Conservation (phyloP, 257 asterid species). For the Nicotiana paniculata region DNA sequence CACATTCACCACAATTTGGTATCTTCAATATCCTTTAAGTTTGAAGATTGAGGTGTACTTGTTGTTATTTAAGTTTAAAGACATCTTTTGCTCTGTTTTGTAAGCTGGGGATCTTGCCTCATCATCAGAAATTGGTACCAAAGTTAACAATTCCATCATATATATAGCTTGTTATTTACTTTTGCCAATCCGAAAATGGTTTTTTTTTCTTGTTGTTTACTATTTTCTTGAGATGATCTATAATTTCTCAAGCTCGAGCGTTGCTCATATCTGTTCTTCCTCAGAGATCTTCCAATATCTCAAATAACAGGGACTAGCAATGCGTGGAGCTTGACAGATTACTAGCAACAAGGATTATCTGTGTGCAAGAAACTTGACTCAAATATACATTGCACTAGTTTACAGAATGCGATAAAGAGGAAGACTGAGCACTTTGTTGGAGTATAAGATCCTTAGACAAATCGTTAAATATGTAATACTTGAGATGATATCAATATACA, state of each 20-base stretch:
- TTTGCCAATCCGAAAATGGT: background rate
- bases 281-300: background rate
- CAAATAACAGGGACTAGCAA: background rate
- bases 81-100: background rate
- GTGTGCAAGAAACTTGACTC: background rate
- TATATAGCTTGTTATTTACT: background rate
- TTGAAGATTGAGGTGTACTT: background rate
- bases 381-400: background rate
- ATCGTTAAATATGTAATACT: background rate
- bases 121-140: slow-evolving; percentile 3
- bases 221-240: background rate
- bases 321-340: background rate
- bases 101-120: background rate
- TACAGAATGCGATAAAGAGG: background rate
- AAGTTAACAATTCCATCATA: background rate
- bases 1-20: background rate
- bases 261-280: background rate
- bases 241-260: background rate
- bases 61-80: background rate
- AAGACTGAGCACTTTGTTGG: background rate
- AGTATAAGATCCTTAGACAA: background rate
- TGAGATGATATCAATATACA: background rate
- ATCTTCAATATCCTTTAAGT: background rate
- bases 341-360: background rate
- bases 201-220: background rate